Evolutionary conservation across 2,329 filamentous ascomycete genomes (phyloP), one percentile per base, ranked within the genome.

Genomic region (Xylaria sp.): DNA sequence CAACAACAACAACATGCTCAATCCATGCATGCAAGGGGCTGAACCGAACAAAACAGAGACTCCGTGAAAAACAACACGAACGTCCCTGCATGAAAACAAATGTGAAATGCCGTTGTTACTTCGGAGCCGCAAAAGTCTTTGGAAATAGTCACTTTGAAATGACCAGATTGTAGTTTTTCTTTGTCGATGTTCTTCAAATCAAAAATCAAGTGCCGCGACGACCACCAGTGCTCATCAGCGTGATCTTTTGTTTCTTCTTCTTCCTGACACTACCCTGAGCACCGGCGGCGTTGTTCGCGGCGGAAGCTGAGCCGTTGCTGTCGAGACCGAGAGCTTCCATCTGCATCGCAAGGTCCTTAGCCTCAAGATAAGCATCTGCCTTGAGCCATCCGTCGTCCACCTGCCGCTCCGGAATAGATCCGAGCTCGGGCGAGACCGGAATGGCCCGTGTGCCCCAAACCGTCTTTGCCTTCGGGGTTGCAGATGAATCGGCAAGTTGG

Each of bases 361-460:
- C 76, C 1, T 75, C 78, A 13, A 96, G 72, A 59, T 96, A 84
- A 59, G 88, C 86, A 68, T 96, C 90, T 1, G 87, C 91, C 67
- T 90, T 87, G 13, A 93, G 77, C 92, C 92, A 97, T 0, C 92
- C 93, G 71, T 97, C 92, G 63, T 92, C 85, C 2, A 74, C 76
- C 61, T 71, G 71, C 10, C 75, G 74, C 34, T 76, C 71, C 9
- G 72, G 67, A 9, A 74, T 62, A 2, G 79, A 71, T 34, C 74
- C 74, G 34, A 85, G 68, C 9, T 83, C 80, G 1, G 86, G 84
- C 2, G 84, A 86, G 0, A 76, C 76, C 0, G 85, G 77, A 2
- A 96, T 76, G 0, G 83, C 85, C 2, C 83, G 80, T 0, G 93
- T 97, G n/a, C 93, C 93, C 93, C 93, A 97, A 0, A 97, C 91